Base-by-base conservation (phyloP, 495 filamentous ascomycete species). In the Neurospora sp. region DNA sequence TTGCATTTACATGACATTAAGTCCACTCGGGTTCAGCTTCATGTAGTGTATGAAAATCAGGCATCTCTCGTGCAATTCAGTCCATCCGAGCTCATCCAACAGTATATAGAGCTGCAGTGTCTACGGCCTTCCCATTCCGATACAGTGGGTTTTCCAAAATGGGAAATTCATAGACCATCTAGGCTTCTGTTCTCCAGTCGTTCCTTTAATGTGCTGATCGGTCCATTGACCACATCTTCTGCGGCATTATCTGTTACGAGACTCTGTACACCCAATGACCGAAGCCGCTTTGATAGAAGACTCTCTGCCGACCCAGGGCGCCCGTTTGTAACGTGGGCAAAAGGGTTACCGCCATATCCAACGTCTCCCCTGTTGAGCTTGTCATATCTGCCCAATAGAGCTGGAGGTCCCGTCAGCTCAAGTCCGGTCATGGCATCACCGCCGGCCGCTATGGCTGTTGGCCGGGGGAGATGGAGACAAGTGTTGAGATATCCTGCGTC, bases 281-380 rank as follows among this genome's bases (percentile, higher is more conserved):
- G 77, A 34, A 86, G 72, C n/a, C 84, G 76, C 62, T 86, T 77
- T 3, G 85, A 86, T 5, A 86, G 73, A 24, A 86, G 76, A 3
- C 85, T 81, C 71, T 85, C 84, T 4, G 82, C 74, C 11, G 75
- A 72, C 24, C 74, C 77, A 13, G 79, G 43, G 34, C 62, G 39
- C 62, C 79, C 78, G 11, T 77, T 76, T 15, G 39, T 13, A 5
- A 71, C 38, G 15, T 39, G 74, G 39, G 75, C 73, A 42, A 87
- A 90, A 13, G 85, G 83, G 75, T 90, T 87, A 11, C 89, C 90
- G 7, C 87, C 89, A 74, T 93, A 94, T 28, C 90, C 91, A 17
- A 82, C 80, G 77, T 92, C 90, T 19, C 88, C 90, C 77, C 86
- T 92, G 77, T 77, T 90, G 43, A 92, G 88, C 77, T 93, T 93